phyloP scores from a whole-genome alignment of 257 asterid species.

The Penstemon newberryi region DNA sequence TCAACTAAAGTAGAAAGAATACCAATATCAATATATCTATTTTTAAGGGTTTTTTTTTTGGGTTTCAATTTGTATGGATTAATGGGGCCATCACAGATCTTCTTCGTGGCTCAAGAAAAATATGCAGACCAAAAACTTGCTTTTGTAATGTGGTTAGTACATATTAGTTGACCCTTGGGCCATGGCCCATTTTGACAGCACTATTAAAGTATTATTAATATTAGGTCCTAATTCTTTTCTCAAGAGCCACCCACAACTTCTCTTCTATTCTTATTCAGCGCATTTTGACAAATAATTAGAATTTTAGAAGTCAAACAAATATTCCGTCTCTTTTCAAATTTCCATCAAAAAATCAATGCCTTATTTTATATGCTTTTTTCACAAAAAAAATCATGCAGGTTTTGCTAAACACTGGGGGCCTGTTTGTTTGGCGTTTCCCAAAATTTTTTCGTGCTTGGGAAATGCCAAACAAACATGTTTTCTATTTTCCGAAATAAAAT shows the following conservation, averaged over 20 bases:
- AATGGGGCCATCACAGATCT: slow-evolving; percentile 38
- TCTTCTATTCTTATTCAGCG: too few species aligned
- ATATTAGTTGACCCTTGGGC: background rate
- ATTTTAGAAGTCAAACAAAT: too few species aligned
- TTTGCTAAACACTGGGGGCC: background rate
- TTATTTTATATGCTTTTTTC: background rate
- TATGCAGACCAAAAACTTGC: slow-evolving; percentile 21
- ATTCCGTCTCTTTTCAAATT: too few species aligned
- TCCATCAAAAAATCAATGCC: background rate
- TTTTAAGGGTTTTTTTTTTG: background rate
- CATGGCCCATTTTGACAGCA: background rate
- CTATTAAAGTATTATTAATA: background rate
- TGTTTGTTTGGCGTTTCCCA: too few species aligned
- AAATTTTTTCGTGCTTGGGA: too few species aligned
- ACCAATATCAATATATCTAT: background rate
- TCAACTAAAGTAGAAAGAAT: too few species aligned
- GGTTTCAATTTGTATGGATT: slow-evolving; percentile 2
- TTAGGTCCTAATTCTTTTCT: too few species aligned
- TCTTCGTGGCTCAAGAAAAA: slow-evolving; percentile 47
- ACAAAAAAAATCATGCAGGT: background rate
- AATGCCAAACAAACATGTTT: too few species aligned
- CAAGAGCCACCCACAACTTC: too few species aligned
- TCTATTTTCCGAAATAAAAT: too few species aligned
- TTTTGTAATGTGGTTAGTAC: background rate
- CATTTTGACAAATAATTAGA: too few species aligned